Evolutionary conservation across 768 basidiomycete genomes (phyloP).

Genomic region (Trametes maxima): DNA sequence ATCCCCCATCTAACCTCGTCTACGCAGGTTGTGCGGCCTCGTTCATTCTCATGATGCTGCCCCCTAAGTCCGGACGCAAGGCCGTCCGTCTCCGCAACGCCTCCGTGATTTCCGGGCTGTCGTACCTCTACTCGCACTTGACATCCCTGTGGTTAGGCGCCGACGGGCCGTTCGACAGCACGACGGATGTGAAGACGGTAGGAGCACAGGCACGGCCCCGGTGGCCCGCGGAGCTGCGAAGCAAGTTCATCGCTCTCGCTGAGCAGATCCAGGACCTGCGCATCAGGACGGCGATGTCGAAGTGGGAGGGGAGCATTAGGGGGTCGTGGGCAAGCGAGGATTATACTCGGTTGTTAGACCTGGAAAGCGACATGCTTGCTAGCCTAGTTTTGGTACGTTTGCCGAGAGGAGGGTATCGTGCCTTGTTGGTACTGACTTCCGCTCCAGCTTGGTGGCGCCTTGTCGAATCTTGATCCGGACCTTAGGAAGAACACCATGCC

Average conservation of each 20-base stretch:
- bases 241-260: constrained; percentile 35
- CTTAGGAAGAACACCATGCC: constrained; percentile 46
- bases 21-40: constrained; percentile 48
- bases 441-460: constrained; percentile 42
- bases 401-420: not conserved
- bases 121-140: constrained; percentile 45
- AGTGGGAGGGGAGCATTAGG: constrained; percentile 51
- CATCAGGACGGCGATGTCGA: constrained; percentile 40
- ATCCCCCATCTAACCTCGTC: not conserved
- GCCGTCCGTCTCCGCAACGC: constrained; percentile 49
- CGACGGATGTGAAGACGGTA: constrained; percentile 12
- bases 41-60: constrained; percentile 57
- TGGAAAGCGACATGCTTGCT: constrained; percentile 45
- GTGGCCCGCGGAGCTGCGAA: constrained; percentile 35
- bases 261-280: constrained; percentile 39
- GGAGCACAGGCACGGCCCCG: constrained; percentile 9
- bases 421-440: not conserved
- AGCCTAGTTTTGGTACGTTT: constrained; percentile 19
- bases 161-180: constrained; percentile 12
- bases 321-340: constrained; percentile 56
- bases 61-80: constrained; percentile 50
- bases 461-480: constrained; percentile 43
- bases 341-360: constrained; percentile 44
- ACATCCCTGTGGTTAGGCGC: constrained; percentile 45
- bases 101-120: constrained; percentile 41